Conservation (phyloP, 1,284 basidiomycete species). For the Waitea zeae region DNA sequence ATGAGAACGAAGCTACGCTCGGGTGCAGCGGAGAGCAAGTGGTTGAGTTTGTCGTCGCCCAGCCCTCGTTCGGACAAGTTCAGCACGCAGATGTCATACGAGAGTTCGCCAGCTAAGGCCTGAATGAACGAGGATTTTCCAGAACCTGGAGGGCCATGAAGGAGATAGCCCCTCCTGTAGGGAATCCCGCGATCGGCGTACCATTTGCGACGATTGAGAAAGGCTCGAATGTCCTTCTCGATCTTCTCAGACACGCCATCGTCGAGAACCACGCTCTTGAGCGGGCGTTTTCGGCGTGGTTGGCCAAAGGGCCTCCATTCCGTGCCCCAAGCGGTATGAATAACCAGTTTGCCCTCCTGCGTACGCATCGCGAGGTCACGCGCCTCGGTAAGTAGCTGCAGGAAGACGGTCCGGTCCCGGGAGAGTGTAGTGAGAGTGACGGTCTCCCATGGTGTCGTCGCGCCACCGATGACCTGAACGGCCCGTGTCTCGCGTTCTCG, state of each 20-base stretch:
- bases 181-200: conserved; percentile 98
- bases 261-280: conserved; percentile 85
- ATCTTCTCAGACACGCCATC: conserved; percentile 69
- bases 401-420: conserved; percentile 69
- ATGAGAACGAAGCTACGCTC: conserved; percentile 88
- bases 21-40: conserved; percentile 85
- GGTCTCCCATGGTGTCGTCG: conserved; percentile 79
- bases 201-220: conserved; percentile 79
- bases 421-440: conserved; percentile 89
- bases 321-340: conserved; percentile 91
- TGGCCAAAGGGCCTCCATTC: conserved; percentile 96
- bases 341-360: conserved; percentile 89
- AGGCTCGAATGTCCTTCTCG: conserved; percentile 66
- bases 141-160: conserved; percentile 93
- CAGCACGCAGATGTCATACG: conserved; percentile 92
- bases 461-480: conserved; percentile 81
- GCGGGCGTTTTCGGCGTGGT: conserved; percentile 74
- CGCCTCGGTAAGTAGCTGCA: conserved; percentile 73
- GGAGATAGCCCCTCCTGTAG: conserved; percentile 88
- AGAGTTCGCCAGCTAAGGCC: conserved; percentile 82
- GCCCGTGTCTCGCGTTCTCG: conserved; percentile 88
- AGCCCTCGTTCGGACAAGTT: conserved; percentile 95
- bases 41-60: conserved; percentile 93
- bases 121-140: conserved; percentile 99
- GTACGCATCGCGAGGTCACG: conserved; percentile 72